phyloP scores from a whole-genome alignment of 2,329 filamentous ascomycete genomes.

The Aspergillus proliferans region DNA sequence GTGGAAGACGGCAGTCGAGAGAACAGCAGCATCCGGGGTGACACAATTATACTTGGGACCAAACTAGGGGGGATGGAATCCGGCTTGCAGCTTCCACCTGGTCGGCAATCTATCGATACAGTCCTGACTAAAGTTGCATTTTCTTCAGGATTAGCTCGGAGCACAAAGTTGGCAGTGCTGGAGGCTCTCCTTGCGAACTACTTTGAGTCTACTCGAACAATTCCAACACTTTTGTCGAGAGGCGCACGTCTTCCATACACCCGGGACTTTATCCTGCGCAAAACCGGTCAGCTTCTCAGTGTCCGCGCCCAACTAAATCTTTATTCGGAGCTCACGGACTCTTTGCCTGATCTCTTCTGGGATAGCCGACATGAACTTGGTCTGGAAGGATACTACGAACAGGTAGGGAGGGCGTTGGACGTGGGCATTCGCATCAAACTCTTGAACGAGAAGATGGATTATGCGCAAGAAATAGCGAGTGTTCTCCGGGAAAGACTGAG shows the following conservation, averaged over 20 bases:
- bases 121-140: conserved; percentile 93
- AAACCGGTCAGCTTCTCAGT: conserved; percentile 85
- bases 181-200: conserved; percentile 78
- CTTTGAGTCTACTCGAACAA: conserved; percentile 76
- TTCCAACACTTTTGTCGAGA: conserved; percentile 69
- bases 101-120: conserved; percentile 45
- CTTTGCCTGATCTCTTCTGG: conserved; percentile 94
- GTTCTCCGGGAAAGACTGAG: conserved; percentile 82
- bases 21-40: conserved; percentile 72
- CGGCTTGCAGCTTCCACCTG: conserved; percentile 14
- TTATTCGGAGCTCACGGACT: conserved; percentile 93
- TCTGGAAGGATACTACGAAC: conserved; percentile 90
- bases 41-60: conserved; percentile 83
- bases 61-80: conserved; percentile 37
- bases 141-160: conserved; percentile 85
- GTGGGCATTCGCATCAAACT: conserved; percentile 85
- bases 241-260: conserved; percentile 59
- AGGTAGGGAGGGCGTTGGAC: conserved; percentile 82
- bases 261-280: conserved; percentile 76
- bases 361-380: conserved; percentile 82
- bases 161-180: conserved; percentile 87
- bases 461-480: conserved; percentile 88
- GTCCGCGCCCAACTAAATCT: conserved; percentile 91
- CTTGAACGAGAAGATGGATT: conserved; percentile 95
- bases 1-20: conserved; percentile 67